phyloP scores from a whole-genome alignment of 1,284 basidiomycete species.

The Phylloporus sp. region DNA sequence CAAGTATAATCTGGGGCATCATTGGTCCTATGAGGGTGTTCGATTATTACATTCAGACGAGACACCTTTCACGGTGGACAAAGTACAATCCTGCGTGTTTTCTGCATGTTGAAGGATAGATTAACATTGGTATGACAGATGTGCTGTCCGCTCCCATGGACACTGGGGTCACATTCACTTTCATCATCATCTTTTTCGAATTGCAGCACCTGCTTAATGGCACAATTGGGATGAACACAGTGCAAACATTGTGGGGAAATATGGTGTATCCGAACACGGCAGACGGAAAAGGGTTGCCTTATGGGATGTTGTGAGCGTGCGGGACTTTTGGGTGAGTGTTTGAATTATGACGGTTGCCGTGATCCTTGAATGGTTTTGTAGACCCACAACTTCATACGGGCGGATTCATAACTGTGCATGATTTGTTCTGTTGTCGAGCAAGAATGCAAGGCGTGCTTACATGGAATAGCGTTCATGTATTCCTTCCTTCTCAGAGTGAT shows the following conservation, averaged over 20 bases:
- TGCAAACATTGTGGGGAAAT: slow-evolving; percentile 47
- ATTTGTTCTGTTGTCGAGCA: too few species aligned
- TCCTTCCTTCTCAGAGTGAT: slow-evolving; percentile 66
- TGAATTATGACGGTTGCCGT: neutral
- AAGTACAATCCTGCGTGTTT: too few species aligned
- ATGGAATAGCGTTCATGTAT: slow-evolving; percentile 45
- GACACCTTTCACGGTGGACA: too few species aligned
- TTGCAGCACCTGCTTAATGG: slow-evolving; percentile 72
- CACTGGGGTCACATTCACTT: slow-evolving; percentile 64
- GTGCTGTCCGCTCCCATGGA: slow-evolving; percentile 58
- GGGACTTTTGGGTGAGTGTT: slow-evolving; percentile 49
- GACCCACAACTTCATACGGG: slow-evolving; percentile 29
- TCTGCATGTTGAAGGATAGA: neutral
- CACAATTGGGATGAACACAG: slow-evolving; percentile 61
- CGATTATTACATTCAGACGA: too few species aligned
- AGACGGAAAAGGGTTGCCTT: too few species aligned
- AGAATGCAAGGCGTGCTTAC: neutral
- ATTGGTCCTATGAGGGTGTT: slow-evolving; percentile 47
- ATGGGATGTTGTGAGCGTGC: slow-evolving; percentile 16
- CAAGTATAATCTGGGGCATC: slow-evolving; percentile 52
- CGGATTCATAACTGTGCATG: slow-evolving; percentile 33
- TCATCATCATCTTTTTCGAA: slow-evolving; percentile 70
- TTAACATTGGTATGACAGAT: slow-evolving; percentile 35
- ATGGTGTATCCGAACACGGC: too few species aligned
- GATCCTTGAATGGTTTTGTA: neutral